Evolutionary conservation across 768 basidiomycete species (phyloP), one percentile per base, ranked within the genome.

Genomic region (Tubosaeta sp.): DNA sequence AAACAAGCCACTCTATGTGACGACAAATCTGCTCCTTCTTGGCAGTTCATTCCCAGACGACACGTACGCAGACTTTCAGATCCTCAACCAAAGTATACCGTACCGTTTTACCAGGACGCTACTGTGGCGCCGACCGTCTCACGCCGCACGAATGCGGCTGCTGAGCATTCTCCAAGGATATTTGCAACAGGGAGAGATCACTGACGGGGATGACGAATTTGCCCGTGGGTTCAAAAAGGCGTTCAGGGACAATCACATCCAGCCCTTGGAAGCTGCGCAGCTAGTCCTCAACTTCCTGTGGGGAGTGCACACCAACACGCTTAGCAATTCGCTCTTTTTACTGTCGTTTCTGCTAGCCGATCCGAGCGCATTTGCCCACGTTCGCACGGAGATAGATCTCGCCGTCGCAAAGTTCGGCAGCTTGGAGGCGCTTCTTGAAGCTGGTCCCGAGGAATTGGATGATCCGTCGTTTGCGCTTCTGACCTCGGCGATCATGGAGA

Each of bases 331-430:
- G 0, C 55, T 59, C 32, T 62, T 64, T 16, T 42, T 53, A 21
- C 31, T 65, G 3, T 52, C 57, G 1, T 62, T 52, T 31, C 66
- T 82, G 22, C 66, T 81, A 30, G 69, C 72, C 43, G 62, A 76
- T 48, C 75, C 75, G 0, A 60, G 65, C n/a, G 72, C 67, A 1
- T 67, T 80, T 63, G 67, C 70, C 25, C 74, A 71, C 45, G 69
- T 80, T 6, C 74, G 75, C 2, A 63, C 67, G 4, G 77, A 82
- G 51, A 63, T 82, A 12, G 79, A 81, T 34, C 19, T 14, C 6
- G 59, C 55, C 1, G 45, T 65, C 6, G 24, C 51, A 25, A 55
- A 30, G 9, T 59, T 45, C 1, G 49, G 59, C 2, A 35, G 29
- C 39, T 41, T 65, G 41, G 57, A 56, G 18, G 24, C 21, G 12